Percentiles rank a stretch among this genome's conserved stretches.
These are phyloP conservation scores for Kalmusia sp. DNA, from an alignment of 2,329 filamentous ascomycete species.

Conservation along the genomic window DNA sequence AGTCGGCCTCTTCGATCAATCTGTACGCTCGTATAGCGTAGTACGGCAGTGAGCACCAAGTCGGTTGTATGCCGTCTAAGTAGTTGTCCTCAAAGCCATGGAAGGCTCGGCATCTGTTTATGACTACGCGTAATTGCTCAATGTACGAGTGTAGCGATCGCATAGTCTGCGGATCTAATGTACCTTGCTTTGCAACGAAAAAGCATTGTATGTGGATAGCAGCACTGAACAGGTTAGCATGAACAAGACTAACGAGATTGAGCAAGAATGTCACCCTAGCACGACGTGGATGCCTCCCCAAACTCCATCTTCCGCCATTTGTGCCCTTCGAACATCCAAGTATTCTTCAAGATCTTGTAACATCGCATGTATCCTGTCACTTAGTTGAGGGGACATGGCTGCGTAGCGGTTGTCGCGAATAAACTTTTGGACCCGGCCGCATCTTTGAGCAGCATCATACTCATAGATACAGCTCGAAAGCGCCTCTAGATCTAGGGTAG, in stretches of 20 bases:
- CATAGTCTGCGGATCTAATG: constrained; percentile 6
- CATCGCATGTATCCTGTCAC: neutral
- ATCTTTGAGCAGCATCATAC: constrained; percentile 15
- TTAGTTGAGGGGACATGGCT: neutral
- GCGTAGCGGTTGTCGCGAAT: constrained; percentile 17
- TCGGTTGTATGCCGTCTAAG: constrained; percentile 18
- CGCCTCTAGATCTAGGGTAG: neutral
- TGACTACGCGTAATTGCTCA: constrained; percentile 8
- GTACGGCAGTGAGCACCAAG: constrained; percentile 19
- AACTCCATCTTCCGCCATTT: neutral
- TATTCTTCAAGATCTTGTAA: constrained; percentile 7
- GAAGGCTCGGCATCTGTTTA: constrained; percentile 9
- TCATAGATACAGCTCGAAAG: constrained; percentile 10
- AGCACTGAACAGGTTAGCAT: constrained; percentile 10
- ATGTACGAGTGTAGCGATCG: constrained; percentile 9
- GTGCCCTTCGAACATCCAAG: constrained; percentile 2
- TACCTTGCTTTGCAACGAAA: constrained; percentile 8
- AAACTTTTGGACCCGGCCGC: constrained; percentile 17
- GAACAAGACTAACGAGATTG: neutral
- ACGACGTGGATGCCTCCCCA: constrained; percentile 13
- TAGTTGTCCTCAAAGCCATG: constrained; percentile 19
- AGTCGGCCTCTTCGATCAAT: constrained; percentile 3
- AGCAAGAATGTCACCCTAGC: constrained; percentile 1
- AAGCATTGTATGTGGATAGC: constrained; percentile 21
- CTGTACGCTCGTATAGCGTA: constrained; percentile 8